Evolutionary conservation across 768 basidiomycete species (phyloP), one percentile per base, ranked within the genome.

Genomic region (Mycena galopus): DNA sequence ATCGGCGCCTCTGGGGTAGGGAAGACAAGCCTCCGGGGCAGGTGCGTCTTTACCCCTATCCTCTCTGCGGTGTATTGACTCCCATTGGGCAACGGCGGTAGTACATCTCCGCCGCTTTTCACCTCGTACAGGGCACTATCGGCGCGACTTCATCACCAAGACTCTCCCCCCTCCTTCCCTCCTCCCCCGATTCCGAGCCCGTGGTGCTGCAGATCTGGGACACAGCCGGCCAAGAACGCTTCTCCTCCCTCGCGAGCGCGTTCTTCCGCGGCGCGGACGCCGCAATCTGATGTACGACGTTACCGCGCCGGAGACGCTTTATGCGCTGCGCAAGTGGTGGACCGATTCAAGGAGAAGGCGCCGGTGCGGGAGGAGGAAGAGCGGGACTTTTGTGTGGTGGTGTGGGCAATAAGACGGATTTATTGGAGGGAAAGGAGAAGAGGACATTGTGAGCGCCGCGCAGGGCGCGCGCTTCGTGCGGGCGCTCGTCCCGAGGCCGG

Each of bases 261-360:
- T 96, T 96, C 82, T 96, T 95, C 76, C 89, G 95, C 8, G 93
- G 93, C 2, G 93, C 94, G 3, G 94, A 96, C 76, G 95, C 94
- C 1, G 94, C 88, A 1, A 72, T 96, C 87, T 96, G 74, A 89
- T 95, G 84, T 96, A 93, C 79, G 94, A 96, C 77, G 92, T 93
- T 33, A 94, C 92, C 74, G 79, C 87, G 4, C 90, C 90, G 0
- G 85, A 89, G 53, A 90, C 92, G 11, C 86, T 95, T 72, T 70
- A 81, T 0, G 85, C 87, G 0, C 83, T 96, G 56, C 82, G 77
- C 14, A 90, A 89, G 71, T 96, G 95, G 95, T 96, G 94, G 94
- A 77, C 82, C 16, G 92, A 94, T 96, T 96, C 81, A 83, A 87
- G 53, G 86, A 88, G 37, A 83, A 86, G 53, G 92, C 92, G 2